Evolutionary conservation across 345 rosid genomes (phyloP), one percentile per base, ranked within the genome.

Genomic region (Lumnitzera littorea): DNA sequence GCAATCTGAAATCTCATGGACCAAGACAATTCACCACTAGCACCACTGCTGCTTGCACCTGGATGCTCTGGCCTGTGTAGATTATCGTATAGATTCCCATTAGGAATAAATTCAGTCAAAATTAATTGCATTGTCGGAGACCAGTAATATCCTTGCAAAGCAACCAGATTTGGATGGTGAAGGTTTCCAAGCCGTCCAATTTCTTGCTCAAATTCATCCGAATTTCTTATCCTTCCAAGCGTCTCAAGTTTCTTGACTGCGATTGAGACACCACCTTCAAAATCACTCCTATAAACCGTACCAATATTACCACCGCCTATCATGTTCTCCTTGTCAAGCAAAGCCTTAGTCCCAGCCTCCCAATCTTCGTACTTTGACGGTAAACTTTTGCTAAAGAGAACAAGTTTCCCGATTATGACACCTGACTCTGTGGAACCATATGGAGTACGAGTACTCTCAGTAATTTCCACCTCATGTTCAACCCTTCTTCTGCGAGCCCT

Each of bases 281-380:
- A 90, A 62, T 74, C 80, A 49, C 87, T 77, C 80, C 78, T 83
- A 53, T 88, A 94, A 50, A 94, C 97, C 12, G 86, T 69, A 71
- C 99, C 99, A 0, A 94, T 82, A 0, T 91, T 85, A n/a, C 99
- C 96, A 24, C 83, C 75, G 12, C 99, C 97, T 8, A 94, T 84
- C 60, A 89, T 70, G 31, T 81, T 77, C 41, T 94, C 97, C 82
- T 94, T 94, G 76, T 90, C 87, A 12, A 94, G 87, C 78, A 94
- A 76, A 55, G 96, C 89, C 75, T 86, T 90, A 47, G 96, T 86
- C 25, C 97, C 99, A 0, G 87, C 79, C 69, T 86, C 95, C 99
- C 99, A 90, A 62, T 94, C 99, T 84, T 94, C 96, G 56, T 94
- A 90, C 72, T 75, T 90, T 3, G 99, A 81, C 0, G 99, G 99